These are phyloP conservation scores for Grigorovia jiainica DNA, from an alignment of 805 yeast species.

Conservation along the genomic window DNA sequence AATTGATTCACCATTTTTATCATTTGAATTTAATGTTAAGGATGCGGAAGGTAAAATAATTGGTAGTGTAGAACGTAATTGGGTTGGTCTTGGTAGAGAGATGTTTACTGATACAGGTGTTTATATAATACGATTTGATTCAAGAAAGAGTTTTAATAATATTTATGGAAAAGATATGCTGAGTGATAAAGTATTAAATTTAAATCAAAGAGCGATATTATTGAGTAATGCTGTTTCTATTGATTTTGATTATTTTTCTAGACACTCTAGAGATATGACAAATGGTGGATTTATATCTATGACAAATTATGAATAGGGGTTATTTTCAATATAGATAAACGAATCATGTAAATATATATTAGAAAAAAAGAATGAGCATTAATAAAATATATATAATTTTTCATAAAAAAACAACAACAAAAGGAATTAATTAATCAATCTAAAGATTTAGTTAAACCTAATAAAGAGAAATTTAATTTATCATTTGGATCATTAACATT, in stretches of 20 bases:
- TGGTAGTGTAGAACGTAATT: constrained; percentile 80
- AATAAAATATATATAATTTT: not conserved
- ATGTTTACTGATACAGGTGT: constrained; percentile 92
- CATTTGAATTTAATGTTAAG: constrained; percentile 75
- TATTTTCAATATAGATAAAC: not conserved
- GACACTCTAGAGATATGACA: constrained; percentile 62
- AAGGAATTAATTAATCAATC: no score
- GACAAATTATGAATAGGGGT: constrained; percentile 17
- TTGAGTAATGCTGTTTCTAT: constrained; percentile 84
- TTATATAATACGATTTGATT: constrained; percentile 74
- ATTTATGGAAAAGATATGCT: constrained; percentile 36
- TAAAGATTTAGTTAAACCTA: constrained; percentile 51
- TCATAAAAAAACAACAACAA: no score
- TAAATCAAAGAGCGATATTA: constrained; percentile 79
- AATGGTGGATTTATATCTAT: constrained; percentile 33
- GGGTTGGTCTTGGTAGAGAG: constrained; percentile 93
- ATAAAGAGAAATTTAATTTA: constrained; percentile 58
- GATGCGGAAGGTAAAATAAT: constrained; percentile 50
- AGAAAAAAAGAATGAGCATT: no score
- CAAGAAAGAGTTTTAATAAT: constrained; percentile 52
- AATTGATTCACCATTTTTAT: constrained; percentile 77
- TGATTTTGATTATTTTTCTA: constrained; percentile 94
- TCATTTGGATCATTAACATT: constrained; percentile 46
- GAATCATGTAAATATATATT: constrained; percentile 1
- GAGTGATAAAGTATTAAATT: constrained; percentile 38